Evolutionary conservation across 163 green algal genomes (phyloP).

Genomic region (Smithsoniella earleae): DNA sequence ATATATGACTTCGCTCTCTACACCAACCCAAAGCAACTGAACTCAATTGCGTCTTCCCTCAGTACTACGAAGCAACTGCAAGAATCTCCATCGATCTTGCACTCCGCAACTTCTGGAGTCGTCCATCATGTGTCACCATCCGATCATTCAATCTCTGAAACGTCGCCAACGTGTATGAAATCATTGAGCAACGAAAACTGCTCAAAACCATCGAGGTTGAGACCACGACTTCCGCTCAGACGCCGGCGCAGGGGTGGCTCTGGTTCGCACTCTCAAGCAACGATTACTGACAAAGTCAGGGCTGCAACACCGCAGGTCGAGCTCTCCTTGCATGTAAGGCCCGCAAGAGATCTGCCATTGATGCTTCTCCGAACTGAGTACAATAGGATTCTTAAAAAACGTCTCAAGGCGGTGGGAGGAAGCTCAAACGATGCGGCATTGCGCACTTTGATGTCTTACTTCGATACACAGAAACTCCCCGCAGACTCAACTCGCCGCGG

Average conservation of each 20-base stretch:
- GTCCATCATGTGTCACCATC: no score
- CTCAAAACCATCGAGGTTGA: no score
- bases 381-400: slow-evolving; percentile 31
- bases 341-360: slow-evolving; percentile 36
- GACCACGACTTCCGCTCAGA: neutral
- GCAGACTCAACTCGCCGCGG: neutral
- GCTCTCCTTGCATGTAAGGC: slow-evolving; percentile 33
- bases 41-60: neutral
- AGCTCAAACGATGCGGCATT: slow-evolving; percentile 32
- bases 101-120: no score
- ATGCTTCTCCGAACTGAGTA: slow-evolving; percentile 34
- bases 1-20: slow-evolving; percentile 66
- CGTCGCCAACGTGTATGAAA: no score
- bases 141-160: no score
- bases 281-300: neutral
- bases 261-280: neutral
- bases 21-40: slow-evolving; percentile 44
- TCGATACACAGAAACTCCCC: slow-evolving; percentile 33
- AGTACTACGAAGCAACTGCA: no score
- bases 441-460: slow-evolving; percentile 35
- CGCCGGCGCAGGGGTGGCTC: neutral
- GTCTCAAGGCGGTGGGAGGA: slow-evolving; percentile 33
- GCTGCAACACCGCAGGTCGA: neutral
- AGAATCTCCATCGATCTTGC: no score
- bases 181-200: no score